Evolutionary conservation across 2,329 filamentous ascomycete genomes (phyloP).

Genomic region (Epichloe brachyelytri): DNA sequence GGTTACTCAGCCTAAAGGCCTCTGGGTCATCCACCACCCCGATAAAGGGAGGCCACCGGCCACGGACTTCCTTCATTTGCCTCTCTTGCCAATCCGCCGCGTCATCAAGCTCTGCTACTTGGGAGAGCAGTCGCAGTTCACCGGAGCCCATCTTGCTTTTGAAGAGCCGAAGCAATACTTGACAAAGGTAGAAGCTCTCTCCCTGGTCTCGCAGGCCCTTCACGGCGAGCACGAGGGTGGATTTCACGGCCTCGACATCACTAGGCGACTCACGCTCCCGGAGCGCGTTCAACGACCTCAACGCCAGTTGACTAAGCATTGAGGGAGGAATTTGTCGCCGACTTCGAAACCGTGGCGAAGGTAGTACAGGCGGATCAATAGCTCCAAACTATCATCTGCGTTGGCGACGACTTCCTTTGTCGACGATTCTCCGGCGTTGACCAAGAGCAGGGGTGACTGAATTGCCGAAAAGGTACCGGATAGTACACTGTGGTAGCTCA

Average conservation of each 20-base stretch:
- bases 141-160: no score
- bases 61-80: constrained; percentile 8
- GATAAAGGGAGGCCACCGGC: no score
- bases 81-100: constrained; percentile 5
- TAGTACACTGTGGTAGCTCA: no score
- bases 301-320: constrained; percentile 20
- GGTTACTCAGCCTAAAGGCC: no score
- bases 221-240: constrained; percentile 20
- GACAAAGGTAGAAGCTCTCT: no score
- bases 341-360: constrained; percentile 20
- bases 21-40: no score
- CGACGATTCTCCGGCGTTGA: background rate
- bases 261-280: background rate
- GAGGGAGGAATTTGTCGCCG: constrained; percentile 12
- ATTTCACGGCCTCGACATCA: constrained; percentile 15
- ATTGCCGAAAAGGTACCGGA: no score
- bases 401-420: constrained; percentile 12
- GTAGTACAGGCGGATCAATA: constrained; percentile 17
- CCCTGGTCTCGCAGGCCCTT: constrained; percentile 14
- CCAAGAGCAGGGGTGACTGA: no score
- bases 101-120: no score
- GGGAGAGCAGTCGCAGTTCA: no score
- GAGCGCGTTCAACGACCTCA: constrained; percentile 15
- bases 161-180: no score
- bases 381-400: constrained; percentile 11